Percentiles rank a stretch among this genome's conserved stretches.
Evolutionary conservation across 2,329 filamentous ascomycete genomes (phyloP).

Genomic region (Capronia coronata): DNA sequence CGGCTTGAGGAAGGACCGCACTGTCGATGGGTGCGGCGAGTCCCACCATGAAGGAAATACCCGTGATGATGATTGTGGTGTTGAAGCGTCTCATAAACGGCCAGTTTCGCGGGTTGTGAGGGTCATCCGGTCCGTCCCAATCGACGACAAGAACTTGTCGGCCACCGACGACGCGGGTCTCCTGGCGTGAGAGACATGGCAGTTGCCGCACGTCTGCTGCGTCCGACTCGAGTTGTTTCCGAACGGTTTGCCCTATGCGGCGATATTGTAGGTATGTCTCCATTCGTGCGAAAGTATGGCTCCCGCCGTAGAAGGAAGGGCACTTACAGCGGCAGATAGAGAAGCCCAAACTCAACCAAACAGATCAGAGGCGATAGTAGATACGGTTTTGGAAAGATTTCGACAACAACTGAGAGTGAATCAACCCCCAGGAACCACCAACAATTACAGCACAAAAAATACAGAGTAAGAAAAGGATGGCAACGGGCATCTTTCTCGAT

Average conservation of each 20-base stretch:
- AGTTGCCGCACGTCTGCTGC: slow-evolving; percentile 5
- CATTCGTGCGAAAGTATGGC: slow-evolving; percentile 2
- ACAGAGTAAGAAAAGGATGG: too few species aligned
- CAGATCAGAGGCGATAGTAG: too few species aligned
- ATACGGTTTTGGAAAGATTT: too few species aligned
- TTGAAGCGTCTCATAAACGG: slow-evolving; percentile 32
- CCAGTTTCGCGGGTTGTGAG: slow-evolving; percentile 38
- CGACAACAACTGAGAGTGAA: too few species aligned
- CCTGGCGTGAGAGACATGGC: slow-evolving; percentile 13
- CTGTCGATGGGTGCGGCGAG: slow-evolving; percentile 45
- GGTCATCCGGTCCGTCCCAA: slow-evolving; percentile 37
- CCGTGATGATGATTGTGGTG: slow-evolving; percentile 40
- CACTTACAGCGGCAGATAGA: neutral
- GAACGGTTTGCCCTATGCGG: slow-evolving; percentile 11
- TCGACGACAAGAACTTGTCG: slow-evolving; percentile 36
- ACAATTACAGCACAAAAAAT: too few species aligned
- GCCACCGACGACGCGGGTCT: slow-evolving; percentile 16
- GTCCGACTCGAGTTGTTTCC: slow-evolving; percentile 13
- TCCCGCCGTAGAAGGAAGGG: neutral
- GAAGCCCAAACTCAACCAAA: neutral
- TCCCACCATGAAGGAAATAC: slow-evolving; percentile 47
- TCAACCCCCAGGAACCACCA: too few species aligned
- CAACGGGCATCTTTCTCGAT: too few species aligned
- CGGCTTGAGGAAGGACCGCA: slow-evolving; percentile 40
- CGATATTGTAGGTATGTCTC: slow-evolving; percentile 21